These are phyloP conservation scores for Neurospora pannonica DNA, from an alignment of 495 filamentous ascomycete species.

Conservation along the genomic window DNA sequence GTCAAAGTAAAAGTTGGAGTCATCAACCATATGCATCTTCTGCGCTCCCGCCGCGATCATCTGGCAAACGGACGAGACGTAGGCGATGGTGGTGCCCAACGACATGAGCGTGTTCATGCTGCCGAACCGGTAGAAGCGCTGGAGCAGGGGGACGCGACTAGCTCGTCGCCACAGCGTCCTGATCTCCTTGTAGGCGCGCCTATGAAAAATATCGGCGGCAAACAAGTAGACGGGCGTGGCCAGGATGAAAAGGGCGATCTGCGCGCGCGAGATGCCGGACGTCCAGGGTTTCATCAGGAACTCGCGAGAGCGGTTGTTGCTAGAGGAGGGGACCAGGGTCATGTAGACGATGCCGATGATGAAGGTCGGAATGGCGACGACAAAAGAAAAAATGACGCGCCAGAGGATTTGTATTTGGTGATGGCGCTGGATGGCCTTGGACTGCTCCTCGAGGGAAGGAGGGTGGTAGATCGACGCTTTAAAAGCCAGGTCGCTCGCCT, in stretches of 20 bases:
- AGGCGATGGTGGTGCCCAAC: slow-evolving; percentile 80
- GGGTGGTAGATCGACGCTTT: slow-evolving; percentile 63
- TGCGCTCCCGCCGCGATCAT: slow-evolving; percentile 57
- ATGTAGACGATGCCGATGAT: slow-evolving; percentile 87
- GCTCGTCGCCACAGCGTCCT: slow-evolving; percentile 68
- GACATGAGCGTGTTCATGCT: slow-evolving; percentile 96
- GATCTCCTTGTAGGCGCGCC: slow-evolving; percentile 69
- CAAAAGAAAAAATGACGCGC: slow-evolving; percentile 61
- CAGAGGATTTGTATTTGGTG: slow-evolving; percentile 52
- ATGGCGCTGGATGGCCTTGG: slow-evolving; percentile 56
- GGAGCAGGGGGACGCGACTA: slow-evolving; percentile 64
- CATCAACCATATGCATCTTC: slow-evolving; percentile 22
- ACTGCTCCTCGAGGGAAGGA: slow-evolving; percentile 77
- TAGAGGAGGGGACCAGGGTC: slow-evolving; percentile 54
- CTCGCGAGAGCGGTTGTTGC: slow-evolving; percentile 39
- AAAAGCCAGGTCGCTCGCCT: slow-evolving; percentile 56
- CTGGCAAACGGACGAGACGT: slow-evolving; percentile 72
- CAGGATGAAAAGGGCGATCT: slow-evolving; percentile 78
- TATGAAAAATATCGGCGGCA: slow-evolving; percentile 79
- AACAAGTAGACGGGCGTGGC: slow-evolving; percentile 87
- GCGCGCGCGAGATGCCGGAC: slow-evolving; percentile 63
- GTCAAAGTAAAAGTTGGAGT: slow-evolving; percentile 76
- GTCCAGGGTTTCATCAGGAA: slow-evolving; percentile 65
- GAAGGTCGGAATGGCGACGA: slow-evolving; percentile 76
- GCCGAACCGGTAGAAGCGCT: slow-evolving; percentile 82